Percentiles rank a stretch among this genome's conserved stretches.
Evolutionary conservation across 148 eudicot genomes (phyloP).

Genomic region (Limonium bicolor): DNA sequence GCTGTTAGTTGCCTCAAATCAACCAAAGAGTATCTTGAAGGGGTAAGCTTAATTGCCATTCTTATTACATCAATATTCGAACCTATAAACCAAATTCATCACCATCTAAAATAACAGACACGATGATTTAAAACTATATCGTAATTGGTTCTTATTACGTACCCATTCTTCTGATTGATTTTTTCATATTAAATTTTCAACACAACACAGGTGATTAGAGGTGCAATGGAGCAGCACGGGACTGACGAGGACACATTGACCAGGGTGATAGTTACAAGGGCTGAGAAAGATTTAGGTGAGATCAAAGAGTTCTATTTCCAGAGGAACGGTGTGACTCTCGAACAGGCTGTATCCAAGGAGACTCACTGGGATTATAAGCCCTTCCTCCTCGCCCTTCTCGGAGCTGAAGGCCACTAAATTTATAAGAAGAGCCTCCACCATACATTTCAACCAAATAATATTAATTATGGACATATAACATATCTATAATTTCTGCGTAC

Average conservation of each 20-base stretch:
- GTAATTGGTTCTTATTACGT: background rate
- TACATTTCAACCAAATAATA: no score
- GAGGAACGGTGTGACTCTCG: conserved; percentile 66
- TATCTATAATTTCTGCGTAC: no score
- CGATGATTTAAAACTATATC: no score
- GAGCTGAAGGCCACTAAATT: conserved; percentile 22
- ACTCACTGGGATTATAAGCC: conserved; percentile 56
- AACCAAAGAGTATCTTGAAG: conserved; percentile 54
- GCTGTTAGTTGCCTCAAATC: conserved; percentile 53
- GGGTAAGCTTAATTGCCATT: conserved; percentile 13
- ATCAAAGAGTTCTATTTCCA: conserved; percentile 50
- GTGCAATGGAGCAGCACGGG: conserved; percentile 35
- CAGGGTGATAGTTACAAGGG: conserved; percentile 53
- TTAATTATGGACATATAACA: no score
- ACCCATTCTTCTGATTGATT: background rate
- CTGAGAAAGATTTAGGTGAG: conserved; percentile 52
- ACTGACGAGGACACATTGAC: conserved; percentile 64
- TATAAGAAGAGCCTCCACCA: no score
- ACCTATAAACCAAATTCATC: conserved; percentile 15
- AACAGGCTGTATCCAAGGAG: conserved; percentile 41
- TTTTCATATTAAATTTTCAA: no score
- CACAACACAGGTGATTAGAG: conserved; percentile 62
- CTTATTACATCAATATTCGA: no score
- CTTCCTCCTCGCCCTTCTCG: conserved; percentile 68
- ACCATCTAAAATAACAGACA: conserved; percentile 10